Evolutionary conservation across 352 stramenopile genomes (phyloP).

Genomic region (Globisporangium radiosum): DNA sequence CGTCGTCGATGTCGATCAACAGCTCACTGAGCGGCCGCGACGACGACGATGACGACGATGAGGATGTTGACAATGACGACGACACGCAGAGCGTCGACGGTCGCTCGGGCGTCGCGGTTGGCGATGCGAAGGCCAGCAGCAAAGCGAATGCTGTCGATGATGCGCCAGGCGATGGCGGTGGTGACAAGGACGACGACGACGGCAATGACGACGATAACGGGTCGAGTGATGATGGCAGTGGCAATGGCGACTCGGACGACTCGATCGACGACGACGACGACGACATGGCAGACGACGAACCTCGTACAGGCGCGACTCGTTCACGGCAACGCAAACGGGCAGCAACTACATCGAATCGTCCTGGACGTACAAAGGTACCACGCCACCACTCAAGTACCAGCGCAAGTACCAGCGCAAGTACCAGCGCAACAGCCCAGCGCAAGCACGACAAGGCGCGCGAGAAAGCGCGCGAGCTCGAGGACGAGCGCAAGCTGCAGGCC

Average conservation of each 20-base stretch:
- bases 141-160: too few relatives aligned
- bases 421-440: constrained; percentile 20
- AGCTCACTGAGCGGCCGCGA: constrained; percentile 33
- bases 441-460: constrained; percentile 65
- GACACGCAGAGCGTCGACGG: constrained; percentile 12
- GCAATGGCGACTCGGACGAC: constrained; percentile 7
- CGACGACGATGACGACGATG: constrained; percentile 31
- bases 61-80: constrained; percentile 34
- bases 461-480: constrained; percentile 87
- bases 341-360: too few relatives aligned
- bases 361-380: constrained; percentile 1
- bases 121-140: constrained; percentile 10
- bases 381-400: neutral
- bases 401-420: constrained; percentile 9
- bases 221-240: constrained; percentile 3
- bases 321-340: too few relatives aligned
- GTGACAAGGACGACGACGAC: constrained; percentile 10
- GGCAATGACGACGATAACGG: constrained; percentile 18
- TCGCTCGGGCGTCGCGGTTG: constrained; percentile 10
- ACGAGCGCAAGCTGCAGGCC: constrained; percentile 89
- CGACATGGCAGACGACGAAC: constrained; percentile 13
- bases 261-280: constrained; percentile 36
- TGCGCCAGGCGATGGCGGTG: constrained; percentile 10
- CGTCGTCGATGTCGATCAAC: constrained; percentile 25
- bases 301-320: constrained; percentile 13